Base-by-base conservation (phyloP, 2,329 filamentous ascomycete genomes). In the Amauroascus verrucosus region DNA sequence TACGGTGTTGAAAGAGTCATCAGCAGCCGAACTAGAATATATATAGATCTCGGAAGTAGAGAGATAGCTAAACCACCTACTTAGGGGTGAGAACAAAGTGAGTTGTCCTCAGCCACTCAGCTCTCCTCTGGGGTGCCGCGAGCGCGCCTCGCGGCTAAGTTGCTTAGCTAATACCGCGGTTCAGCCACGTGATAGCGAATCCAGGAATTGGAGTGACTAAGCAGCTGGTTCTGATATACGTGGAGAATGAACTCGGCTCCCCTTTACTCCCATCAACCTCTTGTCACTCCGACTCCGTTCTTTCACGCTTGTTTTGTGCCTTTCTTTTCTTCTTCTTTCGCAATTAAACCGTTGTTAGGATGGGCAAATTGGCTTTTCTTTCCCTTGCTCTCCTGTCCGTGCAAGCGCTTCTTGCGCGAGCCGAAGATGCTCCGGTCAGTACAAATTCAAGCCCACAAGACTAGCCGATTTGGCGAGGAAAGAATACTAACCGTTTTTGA, bases 351-450 rank as follows among this genome's bases (percentile, higher is more conserved):
- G 35, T 46, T 43, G 51, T 54, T 69, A 75, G 67, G 67, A 93
- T 93, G 87, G 81, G 84, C 73, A 81, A 79, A 66, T 77, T 87
- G 71, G 84, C 82, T 73, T 77, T 86, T 64, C 81, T 86, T 62
- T 77, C 84, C 56, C 74, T 91, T 63, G 83, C 84, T 62, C 72
- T 90, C 58, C 75, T 88, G 70, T 84, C 85, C 57, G 74, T 87
- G 63, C 80, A 82, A 68, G 78, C 83, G 61, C 74, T 85, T 60
- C 77, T 80, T 67, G 82, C 78, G 63, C 76, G 81, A 62, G 82
- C 82, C 56, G 77, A 82, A 64, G 75, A 72, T 56, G 75, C 76
- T 64, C 80, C 85, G 75, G 66, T 81, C 76, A 60, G 56, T 26
- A 57, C 59, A 46, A 51, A 53, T 40, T 51, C 51, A 51, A 54